A percentile compares a stretch with the other conserved stretches of the same genome.
Evolutionary conservation across 371 early-diverging fungal genomes (phyloP).

Genomic region (Mortierella sp.): DNA sequence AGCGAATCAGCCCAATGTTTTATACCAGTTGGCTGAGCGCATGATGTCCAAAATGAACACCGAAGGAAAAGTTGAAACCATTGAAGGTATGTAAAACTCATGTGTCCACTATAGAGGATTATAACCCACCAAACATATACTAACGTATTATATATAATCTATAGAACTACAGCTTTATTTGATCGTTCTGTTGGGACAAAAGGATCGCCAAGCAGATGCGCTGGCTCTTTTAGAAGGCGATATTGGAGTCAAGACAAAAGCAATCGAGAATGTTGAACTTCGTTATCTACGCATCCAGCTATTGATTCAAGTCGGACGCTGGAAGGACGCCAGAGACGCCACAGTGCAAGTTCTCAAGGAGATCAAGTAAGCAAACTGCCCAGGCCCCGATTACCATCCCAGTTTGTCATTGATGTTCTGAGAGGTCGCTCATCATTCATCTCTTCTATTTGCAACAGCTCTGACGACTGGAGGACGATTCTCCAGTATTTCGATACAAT

Average conservation of each 20-base stretch:
- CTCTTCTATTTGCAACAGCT: slow-evolving; percentile 18
- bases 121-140: too few species aligned
- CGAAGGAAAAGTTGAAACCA: slow-evolving; percentile 70
- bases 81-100: slow-evolving; percentile 64
- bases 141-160: too few species aligned
- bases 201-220: slow-evolving; percentile 70
- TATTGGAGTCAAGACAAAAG: slow-evolving; percentile 70
- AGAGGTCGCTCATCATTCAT: background rate
- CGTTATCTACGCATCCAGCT: slow-evolving; percentile 71
- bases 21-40: slow-evolving; percentile 83
- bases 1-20: slow-evolving; percentile 60
- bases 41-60: slow-evolving; percentile 86
- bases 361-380: slow-evolving; percentile 34
- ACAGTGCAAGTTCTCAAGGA: slow-evolving; percentile 45
- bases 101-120: background rate
- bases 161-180: slow-evolving; percentile 78
- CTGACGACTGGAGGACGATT: slow-evolving; percentile 83
- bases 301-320: slow-evolving; percentile 62
- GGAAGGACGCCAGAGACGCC: slow-evolving; percentile 58
- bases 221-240: slow-evolving; percentile 71
- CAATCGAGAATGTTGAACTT: slow-evolving; percentile 75
- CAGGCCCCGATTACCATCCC: background rate
- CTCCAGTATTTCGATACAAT: slow-evolving; percentile 72
- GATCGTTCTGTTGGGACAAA: slow-evolving; percentile 73
- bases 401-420: background rate